Base-by-base conservation (phyloP, 2,329 filamentous ascomycete species). In the Monosporascus sp. region DNA sequence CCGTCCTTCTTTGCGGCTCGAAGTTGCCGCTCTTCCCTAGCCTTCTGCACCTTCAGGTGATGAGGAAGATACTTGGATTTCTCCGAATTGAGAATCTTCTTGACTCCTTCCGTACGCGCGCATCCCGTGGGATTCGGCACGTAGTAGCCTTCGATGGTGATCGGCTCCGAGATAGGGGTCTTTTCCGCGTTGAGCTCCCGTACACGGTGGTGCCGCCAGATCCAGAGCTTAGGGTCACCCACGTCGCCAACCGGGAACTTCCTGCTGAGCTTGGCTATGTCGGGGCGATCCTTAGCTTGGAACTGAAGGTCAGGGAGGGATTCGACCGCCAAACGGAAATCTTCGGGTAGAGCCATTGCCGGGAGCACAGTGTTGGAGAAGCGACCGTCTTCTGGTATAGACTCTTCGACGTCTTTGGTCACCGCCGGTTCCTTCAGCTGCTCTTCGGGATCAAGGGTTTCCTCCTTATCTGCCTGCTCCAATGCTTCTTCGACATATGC, bases 21-120 rank as follows among this genome's bases (percentile, higher is more conserved):
- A n/a, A 86, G 87, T 70, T 97, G 88, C n/a, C 91, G 88, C 70
- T 94, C 91, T 70, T 97, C 92, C 49, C 92, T 84, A 24, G 88
- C 90, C 72, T 88, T 94, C 69, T 94, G 89, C 20, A 99, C 90
- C 66, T 95, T 96, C 73, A 99, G 94, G 59, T 96, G 92, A 76
- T 99, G 94, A 41, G 94, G 94, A 7, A 99, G 80, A 67, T 99
- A 99, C 68, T 97, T 96, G 27, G 92, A 96, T 75, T 99, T 99
- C 70, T 99, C 94, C 0, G 90, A 90, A 69, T 99, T 95, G 57
- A 96, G 81, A 52, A 99, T 97, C 76, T 93, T 96, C 76, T 95
- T 93, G 64, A 91, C 85, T 27, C 91, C 92, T 73, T 99, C 92
- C 0, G 94, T 97, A 52, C 94, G 84, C 52, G 94, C 94, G 61